Base-by-base conservation (phyloP, 768 basidiomycete species). In the Podaxis rugospora region DNA sequence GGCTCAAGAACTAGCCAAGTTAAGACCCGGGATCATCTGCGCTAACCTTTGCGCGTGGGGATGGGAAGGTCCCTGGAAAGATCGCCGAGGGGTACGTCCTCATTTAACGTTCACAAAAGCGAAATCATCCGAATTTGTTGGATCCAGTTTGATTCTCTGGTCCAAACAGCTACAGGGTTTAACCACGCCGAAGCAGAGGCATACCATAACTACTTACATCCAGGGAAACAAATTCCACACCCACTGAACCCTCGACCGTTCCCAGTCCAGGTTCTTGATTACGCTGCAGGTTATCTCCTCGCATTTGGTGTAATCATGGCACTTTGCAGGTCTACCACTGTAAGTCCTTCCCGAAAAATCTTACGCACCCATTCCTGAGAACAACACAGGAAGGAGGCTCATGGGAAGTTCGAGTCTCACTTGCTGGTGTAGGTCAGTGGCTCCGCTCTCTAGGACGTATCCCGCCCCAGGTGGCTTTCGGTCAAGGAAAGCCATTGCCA, bases 131-230 rank as follows among this genome's bases (percentile, higher is more conserved):
- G 23, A 23, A 23, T 23, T 23, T 44, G 18, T 21, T 7, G 44
- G 14, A 2, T 40, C 3, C 51, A 86, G 84, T 87, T 87, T 59
- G 85, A 88, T 65, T 87, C 85, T 0, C 73, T 87, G 2, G 82
- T 86, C 0, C 85, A 88, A 70, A 85, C 83, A 0, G 83, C 83
- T 1, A 80, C 78, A 0, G 86, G 86, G 0, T 82, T 86, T 68
- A 86, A 85, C 55, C 66, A 72, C n/a, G 80, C 81, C 5, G 86
- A 88, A 70, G 83, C 75, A 2, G 71, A 77, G 55, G 82, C 82
- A 1, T 83, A 76, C 62, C 71, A 72, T 0, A 60, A 67, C 9
- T 80, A 69, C 56, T 59, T 58, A 3, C 54, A 51, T 6, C 50
- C 62, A n/a, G 44, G 62, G 49, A 52, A 49, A 21, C 32, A 36